Evolutionary conservation across 768 basidiomycete species (phyloP), one percentile per base, ranked within the genome.

Genomic region (Tephrocybe rancida): DNA sequence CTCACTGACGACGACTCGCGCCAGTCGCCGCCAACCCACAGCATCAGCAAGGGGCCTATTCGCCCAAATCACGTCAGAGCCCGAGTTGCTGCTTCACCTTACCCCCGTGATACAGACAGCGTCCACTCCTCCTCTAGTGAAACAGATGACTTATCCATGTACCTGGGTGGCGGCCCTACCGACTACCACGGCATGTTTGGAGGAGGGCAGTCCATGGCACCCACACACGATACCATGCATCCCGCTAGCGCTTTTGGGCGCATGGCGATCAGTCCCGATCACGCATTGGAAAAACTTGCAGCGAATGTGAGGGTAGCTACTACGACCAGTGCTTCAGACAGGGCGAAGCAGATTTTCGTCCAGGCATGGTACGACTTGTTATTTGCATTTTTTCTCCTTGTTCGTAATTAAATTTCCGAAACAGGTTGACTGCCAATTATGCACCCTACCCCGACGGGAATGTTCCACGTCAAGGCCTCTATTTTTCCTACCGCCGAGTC

Each of bases 291-390:
- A 73, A 92, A 92, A 73, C 77, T 93, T 51, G 92, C 92, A 3
- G 87, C 86, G 38, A 92, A 91, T 61, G 90, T 93, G 30, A 85
- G 92, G 46, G 87, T 88, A 39, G 92, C 92, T 11, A 94, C 92
- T 2, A 95, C 92, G 7, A 93, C 92, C 34, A 92, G 89, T 64
- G 92, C 92, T 46, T 93, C 92, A 10, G 92, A 95, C 69, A 75
- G 92, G 64, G 92, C 92, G 48, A 93, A 93, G 64, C 90, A 93
- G 71, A 92, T 93, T 63, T 95, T 95, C 64, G 92, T 94, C 18
- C 92, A 94, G 70, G 90, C 90, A 52, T 95, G 92, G 92, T 92
- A 60, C 60, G 86, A 79, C 37, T 51, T 44, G 44, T 44, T 57
- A 6, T 61, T 37, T 27, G 50, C 39, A 54, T 59, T 37, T 59